Evolutionary conservation across 805 yeast genomes (phyloP).

Genomic region (Suhomyces sp.): DNA sequence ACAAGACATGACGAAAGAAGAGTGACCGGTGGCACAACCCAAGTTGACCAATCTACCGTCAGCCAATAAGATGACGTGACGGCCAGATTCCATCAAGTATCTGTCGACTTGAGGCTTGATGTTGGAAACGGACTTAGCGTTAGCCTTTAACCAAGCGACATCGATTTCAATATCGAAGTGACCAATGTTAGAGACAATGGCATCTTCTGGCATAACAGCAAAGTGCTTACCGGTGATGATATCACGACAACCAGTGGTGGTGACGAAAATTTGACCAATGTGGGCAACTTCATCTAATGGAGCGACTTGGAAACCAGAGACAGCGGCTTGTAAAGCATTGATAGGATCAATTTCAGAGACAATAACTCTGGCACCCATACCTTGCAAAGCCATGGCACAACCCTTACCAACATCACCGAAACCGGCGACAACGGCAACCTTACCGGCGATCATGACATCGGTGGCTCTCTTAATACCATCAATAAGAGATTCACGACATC

Average conservation of each 20-base stretch:
- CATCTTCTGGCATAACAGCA: slow-evolving; percentile 95
- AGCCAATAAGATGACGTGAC: slow-evolving; percentile 93
- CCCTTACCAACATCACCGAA: slow-evolving; percentile 99
- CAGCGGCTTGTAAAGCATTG: slow-evolving; percentile 99
- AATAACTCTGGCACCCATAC: slow-evolving; percentile 99
- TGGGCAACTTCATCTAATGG: slow-evolving; percentile 93
- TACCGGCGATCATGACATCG: slow-evolving; percentile 99
- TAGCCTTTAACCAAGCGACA: slow-evolving; percentile 97
- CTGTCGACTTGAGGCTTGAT: slow-evolving; percentile 99
- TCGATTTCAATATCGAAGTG: slow-evolving; percentile 99
- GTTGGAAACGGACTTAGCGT: slow-evolving; percentile 91
- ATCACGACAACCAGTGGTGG: slow-evolving; percentile 99
- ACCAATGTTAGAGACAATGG: slow-evolving; percentile 99
- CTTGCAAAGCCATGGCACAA: slow-evolving; percentile 97
- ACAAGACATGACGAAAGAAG: slow-evolving; percentile 98
- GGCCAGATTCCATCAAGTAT: slow-evolving; percentile 83
- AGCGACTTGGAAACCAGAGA: slow-evolving; percentile 95
- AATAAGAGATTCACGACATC: slow-evolving; percentile 97
- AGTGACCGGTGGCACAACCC: slow-evolving; percentile 99
- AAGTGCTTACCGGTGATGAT: slow-evolving; percentile 90
- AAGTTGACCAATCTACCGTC: slow-evolving; percentile 99
- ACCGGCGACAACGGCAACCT: slow-evolving; percentile 98
- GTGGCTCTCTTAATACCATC: slow-evolving; percentile 99
- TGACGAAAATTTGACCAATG: slow-evolving; percentile 94
- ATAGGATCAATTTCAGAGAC: slow-evolving; percentile 98